phyloP scores from a whole-genome alignment of 257 asterid genomes.

The Lithospermum erythrorhizon region DNA sequence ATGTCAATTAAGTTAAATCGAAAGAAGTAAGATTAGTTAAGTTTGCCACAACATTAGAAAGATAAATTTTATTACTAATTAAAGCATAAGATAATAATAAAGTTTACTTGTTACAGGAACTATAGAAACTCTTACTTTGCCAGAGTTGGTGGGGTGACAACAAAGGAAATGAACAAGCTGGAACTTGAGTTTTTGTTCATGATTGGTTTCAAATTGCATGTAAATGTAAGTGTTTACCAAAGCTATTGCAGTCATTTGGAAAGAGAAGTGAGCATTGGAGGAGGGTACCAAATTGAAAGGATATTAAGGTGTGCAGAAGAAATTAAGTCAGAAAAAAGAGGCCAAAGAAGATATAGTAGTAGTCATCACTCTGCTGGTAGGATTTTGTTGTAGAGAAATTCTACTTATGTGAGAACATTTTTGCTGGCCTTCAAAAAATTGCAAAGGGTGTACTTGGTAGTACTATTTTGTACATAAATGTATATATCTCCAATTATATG shows the following conservation, averaged over 20 bases:
- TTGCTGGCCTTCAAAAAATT: background rate
- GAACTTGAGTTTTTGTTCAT: conserved; percentile 65
- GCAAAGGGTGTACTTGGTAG: background rate
- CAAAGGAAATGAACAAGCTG: conserved; percentile 50
- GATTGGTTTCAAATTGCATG: conserved; percentile 84
- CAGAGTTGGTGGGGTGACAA: conserved; percentile 73
- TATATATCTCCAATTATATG: background rate
- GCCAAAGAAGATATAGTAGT: conserved; percentile 21
- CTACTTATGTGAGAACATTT: too few relatives aligned
- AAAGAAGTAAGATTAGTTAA: too few relatives aligned
- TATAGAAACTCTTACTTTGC: conserved; percentile 86
- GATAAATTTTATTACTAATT: too few relatives aligned
- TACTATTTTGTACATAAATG: background rate
- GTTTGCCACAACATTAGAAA: too few relatives aligned
- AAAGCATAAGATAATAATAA: too few relatives aligned
- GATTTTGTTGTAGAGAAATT: conserved; percentile 19
- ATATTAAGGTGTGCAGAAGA: conserved; percentile 85
- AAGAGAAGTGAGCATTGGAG: conserved; percentile 90
- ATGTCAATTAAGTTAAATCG: too few relatives aligned
- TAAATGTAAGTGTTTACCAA: conserved; percentile 79
- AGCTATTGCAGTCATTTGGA: conserved; percentile 91
- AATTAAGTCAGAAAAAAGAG: conserved; percentile 47
- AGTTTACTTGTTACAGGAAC: conserved; percentile 45
- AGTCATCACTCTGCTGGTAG: conserved; percentile 18
- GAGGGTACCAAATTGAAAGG: conserved; percentile 89